Conservation (phyloP, 139 green algal genomes). For the Ostreobium quekettii region DNA sequence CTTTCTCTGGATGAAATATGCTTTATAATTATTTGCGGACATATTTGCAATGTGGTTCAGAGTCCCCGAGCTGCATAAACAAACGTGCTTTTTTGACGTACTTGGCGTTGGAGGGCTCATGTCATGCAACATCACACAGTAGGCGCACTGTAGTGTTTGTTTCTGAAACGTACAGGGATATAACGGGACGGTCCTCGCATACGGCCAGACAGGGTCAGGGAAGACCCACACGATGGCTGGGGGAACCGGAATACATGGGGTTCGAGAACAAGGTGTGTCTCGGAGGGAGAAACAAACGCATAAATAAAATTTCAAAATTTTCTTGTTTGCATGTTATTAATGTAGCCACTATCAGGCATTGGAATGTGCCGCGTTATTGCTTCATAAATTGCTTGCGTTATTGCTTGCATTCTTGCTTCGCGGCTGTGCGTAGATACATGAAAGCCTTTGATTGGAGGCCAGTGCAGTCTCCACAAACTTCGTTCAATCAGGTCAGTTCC, state of each 20-base stretch:
- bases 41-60: conserved; percentile 1
- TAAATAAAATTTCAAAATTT: neutral
- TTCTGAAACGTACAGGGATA: conserved; percentile 68
- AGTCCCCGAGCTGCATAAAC: neutral
- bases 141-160: neutral
- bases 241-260: conserved; percentile 42
- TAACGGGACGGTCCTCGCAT: conserved; percentile 64
- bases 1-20: neutral
- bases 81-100: neutral
- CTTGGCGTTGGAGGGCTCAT: neutral
- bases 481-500: neutral
- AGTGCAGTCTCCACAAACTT: neutral
- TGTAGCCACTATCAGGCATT: neutral
- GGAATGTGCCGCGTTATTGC: neutral
- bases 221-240: conserved; percentile 72
- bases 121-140: neutral
- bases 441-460: no score
- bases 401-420: neutral
- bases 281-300: conserved; percentile 2
- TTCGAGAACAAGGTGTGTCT: conserved; percentile 43
- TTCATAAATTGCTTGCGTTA: neutral
- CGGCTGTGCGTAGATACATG: no score
- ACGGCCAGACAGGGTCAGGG: conserved; percentile 61
- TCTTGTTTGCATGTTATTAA: neutral
- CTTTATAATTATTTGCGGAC: neutral